phyloP scores from a whole-genome alignment of 306 rosid genomes.

The Ammopiptanthus mongolicus region DNA sequence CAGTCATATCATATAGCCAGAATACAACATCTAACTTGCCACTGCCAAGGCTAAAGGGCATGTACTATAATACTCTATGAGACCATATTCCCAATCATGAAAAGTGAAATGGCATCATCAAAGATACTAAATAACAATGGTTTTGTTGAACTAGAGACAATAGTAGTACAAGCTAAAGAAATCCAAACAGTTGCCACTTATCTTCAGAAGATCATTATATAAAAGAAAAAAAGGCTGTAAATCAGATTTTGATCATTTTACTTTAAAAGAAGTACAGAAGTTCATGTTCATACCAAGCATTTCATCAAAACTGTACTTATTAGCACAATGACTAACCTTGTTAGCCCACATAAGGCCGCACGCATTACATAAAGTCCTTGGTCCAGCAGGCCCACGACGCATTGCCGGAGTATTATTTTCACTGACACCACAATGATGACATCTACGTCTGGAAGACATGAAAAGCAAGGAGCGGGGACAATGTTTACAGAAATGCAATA shows the following conservation, averaged over 20 bases:
- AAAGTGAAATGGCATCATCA: not conserved
- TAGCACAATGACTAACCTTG: constrained; percentile 55
- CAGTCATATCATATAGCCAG: constrained; percentile 6
- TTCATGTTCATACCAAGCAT: not conserved
- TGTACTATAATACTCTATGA: not conserved
- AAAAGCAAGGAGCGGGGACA: not conserved
- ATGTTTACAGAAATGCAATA: not conserved
- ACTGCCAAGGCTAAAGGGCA: not conserved
- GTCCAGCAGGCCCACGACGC: constrained; percentile 99
- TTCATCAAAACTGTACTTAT: constrained; percentile 11
- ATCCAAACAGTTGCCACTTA: not conserved
- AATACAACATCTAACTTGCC: constrained; percentile 4
- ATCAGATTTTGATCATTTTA: constrained; percentile 1
- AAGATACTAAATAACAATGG: not conserved
- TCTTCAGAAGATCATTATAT: not conserved
- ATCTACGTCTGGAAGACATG: constrained; percentile 57
- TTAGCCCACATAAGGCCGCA: constrained; percentile 99
- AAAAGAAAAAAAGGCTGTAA: not conserved
- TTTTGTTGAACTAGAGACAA: not conserved
- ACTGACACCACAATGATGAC: constrained; percentile 88
- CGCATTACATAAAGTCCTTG: constrained; percentile 93
- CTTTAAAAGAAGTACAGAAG: not conserved
- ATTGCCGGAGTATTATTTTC: constrained; percentile 95
- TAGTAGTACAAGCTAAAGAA: not conserved
- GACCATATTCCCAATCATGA: not conserved